Base-by-base conservation (phyloP, 1,284 basidiomycete species). In the Cystobasidium sp. region DNA sequence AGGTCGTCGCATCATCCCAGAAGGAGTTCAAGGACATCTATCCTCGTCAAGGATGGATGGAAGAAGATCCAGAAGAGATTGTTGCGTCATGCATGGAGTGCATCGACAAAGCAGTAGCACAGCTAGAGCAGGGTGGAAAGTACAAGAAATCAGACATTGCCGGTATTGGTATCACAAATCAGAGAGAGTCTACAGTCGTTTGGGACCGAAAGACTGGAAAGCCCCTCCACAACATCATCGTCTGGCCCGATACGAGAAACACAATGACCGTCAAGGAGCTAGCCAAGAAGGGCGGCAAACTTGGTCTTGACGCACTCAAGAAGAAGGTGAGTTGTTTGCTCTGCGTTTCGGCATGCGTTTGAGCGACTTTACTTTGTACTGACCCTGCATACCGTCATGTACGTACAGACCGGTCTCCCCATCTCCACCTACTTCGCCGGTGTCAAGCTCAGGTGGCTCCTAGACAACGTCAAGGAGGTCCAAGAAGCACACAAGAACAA, bases 201-300 rank as follows among this genome's bases (percentile, higher is more conserved):
- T 99, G 97, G 97, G 92, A 92, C 81, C 88, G 90, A 77, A 87
- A 86, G 80, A 96, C 94, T 1, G 95, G 96, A 64, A 90, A 91
- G 82, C 90, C 93, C 0, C 84, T 97, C 14, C 93, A 91, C 83
- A 88, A 87, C 76, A 93, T 94, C 59, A 94, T 99, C 78, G 96
- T 97, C 41, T 99, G 96, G 97, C 91, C 93, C 74, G 97, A 99
- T 82, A 90, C 90, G 9, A 88, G 97, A 61, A 98, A 93, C 68
- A 92, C 92, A 78, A 87, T 89, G 77, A 88, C 88, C 16, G 94
- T 98, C 47, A 88, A 88, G 8, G 87, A 91, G 78, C 91, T 79
- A 3, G 75, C 78, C 1, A 75, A 75, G 14, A 78, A 79, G 6
- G 56, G 51, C 16, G 76, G 87, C 37, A 86, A 87, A 31, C 31